phyloP scores from a whole-genome alignment of 1,284 basidiomycete genomes.

The Moesziomyces globuligerus region DNA sequence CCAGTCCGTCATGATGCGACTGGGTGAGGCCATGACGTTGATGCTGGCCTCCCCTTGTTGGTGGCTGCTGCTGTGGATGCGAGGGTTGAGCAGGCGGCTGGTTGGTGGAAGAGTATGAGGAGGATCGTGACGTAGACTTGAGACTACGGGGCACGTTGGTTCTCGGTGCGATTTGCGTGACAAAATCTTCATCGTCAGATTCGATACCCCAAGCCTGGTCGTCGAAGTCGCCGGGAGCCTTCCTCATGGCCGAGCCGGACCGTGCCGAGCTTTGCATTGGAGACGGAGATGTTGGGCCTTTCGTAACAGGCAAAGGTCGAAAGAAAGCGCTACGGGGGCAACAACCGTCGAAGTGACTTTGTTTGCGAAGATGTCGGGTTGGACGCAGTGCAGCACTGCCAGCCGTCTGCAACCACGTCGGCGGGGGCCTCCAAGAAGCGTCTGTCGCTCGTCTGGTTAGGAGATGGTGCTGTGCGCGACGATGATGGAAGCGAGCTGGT shows the following conservation, averaged over 20 bases:
- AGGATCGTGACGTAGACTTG: conserved; percentile 28
- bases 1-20: conserved; percentile 2
- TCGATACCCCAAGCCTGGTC: conserved; percentile 65
- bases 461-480: too few species aligned
- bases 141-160: conserved; percentile 42
- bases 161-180: conserved; percentile 44
- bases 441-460: too few species aligned
- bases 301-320: too few species aligned
- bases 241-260: conserved; percentile 2
- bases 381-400: too few species aligned
- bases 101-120: conserved; percentile 30
- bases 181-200: conserved; percentile 66
- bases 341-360: too few species aligned
- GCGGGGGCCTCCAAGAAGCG: too few species aligned
- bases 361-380: too few species aligned
- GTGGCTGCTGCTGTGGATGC: conserved; percentile 12
- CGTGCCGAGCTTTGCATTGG: conserved; percentile 8
- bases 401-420: too few species aligned
- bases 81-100: conserved; percentile 4
- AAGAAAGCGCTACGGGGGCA: too few species aligned
- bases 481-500: too few species aligned
- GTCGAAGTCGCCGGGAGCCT: conserved; percentile 50
- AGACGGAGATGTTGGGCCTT: conserved; percentile 13
- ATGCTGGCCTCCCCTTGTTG: conserved; percentile 3
- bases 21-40: conserved; percentile 21